Percentiles rank a stretch among this genome's conserved stretches.
These are phyloP conservation scores for Vitis hybrid DNA, from an alignment of 177 flowering plant genomes.

Conservation along the genomic window DNA sequence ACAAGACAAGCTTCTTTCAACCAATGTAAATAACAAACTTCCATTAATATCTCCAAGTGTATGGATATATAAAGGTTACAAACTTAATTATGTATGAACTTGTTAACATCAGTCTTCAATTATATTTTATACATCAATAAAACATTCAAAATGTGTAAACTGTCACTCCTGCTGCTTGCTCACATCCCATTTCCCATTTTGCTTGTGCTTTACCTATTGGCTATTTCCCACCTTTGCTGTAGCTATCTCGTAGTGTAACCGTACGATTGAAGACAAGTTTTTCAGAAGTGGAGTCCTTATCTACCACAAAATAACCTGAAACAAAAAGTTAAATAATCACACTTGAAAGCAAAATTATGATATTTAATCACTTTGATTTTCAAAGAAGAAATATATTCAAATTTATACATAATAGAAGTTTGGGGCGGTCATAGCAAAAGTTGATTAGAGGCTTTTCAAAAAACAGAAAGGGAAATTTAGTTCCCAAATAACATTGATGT, in stretches of 20 bases:
- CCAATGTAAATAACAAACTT: too few relatives aligned
- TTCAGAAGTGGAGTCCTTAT: constrained; percentile 72
- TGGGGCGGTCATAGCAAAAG: too few relatives aligned
- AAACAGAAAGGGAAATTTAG: too few relatives aligned
- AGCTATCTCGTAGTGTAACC: constrained; percentile 78
- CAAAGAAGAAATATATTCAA: not conserved
- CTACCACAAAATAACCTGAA: constrained; percentile 80
- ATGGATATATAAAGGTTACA: too few relatives aligned
- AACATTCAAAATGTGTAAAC: not conserved
- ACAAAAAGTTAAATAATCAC: not conserved
- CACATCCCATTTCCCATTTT: too few relatives aligned
- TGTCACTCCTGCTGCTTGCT: not conserved
- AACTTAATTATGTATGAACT: too few relatives aligned
- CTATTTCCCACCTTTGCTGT: constrained; percentile 57
- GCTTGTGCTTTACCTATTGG: too few relatives aligned
- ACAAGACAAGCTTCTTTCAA: too few relatives aligned
- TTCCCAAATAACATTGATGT: too few relatives aligned
- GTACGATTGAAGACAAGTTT: constrained; percentile 84
- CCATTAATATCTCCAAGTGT: too few relatives aligned
- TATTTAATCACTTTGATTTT: not conserved
- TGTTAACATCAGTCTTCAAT: too few relatives aligned
- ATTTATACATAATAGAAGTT: not conserved
- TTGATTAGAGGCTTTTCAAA: too few relatives aligned
- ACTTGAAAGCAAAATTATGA: not conserved
- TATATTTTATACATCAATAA: not conserved